Evolutionary conservation across 371 early-diverging fungal species (phyloP), one percentile per base, ranked within the genome.

Genomic region (Aphelidium insulamus): DNA sequence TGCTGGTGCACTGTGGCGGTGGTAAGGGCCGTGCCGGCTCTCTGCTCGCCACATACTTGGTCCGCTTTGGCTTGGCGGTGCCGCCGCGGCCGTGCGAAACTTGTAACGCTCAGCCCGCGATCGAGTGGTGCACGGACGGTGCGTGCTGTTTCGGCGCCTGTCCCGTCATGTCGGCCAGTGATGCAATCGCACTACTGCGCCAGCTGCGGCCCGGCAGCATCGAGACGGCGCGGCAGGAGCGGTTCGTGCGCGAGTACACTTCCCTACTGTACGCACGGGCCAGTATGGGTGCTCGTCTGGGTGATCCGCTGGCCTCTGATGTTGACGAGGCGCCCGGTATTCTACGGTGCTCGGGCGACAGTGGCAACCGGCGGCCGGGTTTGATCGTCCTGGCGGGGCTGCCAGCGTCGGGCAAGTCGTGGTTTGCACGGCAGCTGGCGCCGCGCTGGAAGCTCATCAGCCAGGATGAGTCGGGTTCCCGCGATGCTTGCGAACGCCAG

Each of bases 21-120:
- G 62, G 62, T 0, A 54, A 52, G 31, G 62, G 62, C 6, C 43
- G 59, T 12, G 57, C 62, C 5, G 62, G 59, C 1, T 47, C 54
- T 26, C 44, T 59, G 35, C 37, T 57, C 4, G 52, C 52, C 4
- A 49, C 53, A 11, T 55, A 59, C 35, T 33, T 62, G 28, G 43
- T 49, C 16, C 40, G 50, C 2, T 62, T 49, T 33, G 62, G 62
- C 21, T 35, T 45, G 10, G 9, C 34, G 3, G 45, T 50, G 4
- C 55, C 47, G 8, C 44, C 46, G 10, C 30, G 25, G 5, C 39
- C 41, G n/a, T 46, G 46, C 26, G 4, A 26, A 8, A 11, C 26
- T 3, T 46, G 46, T 33, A 24, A 32, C n/a, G n/a, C n/a, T n/a
- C n/a, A n/a, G n/a, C n/a, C n/a, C n/a, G n/a, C n/a, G n/a, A n/a